Evolutionary conservation across 2,329 filamentous ascomycete genomes (phyloP).

Genomic region (Aspergillus phoenicis): DNA sequence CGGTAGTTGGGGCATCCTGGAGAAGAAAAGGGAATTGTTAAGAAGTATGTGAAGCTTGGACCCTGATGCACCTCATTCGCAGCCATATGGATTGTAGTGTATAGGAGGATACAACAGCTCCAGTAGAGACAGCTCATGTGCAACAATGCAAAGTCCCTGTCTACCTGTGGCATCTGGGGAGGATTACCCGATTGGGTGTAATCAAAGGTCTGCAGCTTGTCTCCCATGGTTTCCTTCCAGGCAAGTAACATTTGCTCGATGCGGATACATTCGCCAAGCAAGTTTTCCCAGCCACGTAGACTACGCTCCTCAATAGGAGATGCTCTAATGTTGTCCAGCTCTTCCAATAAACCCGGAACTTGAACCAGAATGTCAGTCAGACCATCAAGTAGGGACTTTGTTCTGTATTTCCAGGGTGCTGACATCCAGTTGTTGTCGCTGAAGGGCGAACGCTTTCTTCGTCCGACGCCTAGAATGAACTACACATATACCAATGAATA

Average conservation of each 20-base stretch:
- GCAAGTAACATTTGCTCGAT: neutral
- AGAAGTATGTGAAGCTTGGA: neutral
- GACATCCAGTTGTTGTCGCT: neutral
- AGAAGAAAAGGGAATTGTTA: conserved; percentile 2
- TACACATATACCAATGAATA: neutral
- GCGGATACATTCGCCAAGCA: neutral
- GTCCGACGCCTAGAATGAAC: conserved; percentile 6
- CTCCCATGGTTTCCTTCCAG: neutral
- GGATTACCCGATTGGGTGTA: neutral
- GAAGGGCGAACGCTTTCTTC: conserved; percentile 9
- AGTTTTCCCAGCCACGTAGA: neutral
- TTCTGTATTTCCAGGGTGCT: conserved; percentile 4
- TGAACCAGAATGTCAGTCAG: conserved; percentile 5
- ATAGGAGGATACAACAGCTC: conserved; percentile 9
- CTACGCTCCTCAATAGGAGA: neutral
- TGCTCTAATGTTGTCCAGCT: neutral
- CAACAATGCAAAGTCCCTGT: conserved; percentile 1
- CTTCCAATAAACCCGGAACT: neutral
- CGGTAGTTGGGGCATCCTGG: neutral
- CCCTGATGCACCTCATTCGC: neutral
- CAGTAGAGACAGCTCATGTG: conserved; percentile 4
- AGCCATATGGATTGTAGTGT: conserved; percentile 3
- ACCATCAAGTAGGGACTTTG: conserved; percentile 1
- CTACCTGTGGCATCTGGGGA: neutral
- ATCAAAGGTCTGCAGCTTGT: neutral